These are phyloP conservation scores for Orbilia quercus DNA, from an alignment of 2,329 filamentous ascomycete genomes.

Conservation along the genomic window DNA sequence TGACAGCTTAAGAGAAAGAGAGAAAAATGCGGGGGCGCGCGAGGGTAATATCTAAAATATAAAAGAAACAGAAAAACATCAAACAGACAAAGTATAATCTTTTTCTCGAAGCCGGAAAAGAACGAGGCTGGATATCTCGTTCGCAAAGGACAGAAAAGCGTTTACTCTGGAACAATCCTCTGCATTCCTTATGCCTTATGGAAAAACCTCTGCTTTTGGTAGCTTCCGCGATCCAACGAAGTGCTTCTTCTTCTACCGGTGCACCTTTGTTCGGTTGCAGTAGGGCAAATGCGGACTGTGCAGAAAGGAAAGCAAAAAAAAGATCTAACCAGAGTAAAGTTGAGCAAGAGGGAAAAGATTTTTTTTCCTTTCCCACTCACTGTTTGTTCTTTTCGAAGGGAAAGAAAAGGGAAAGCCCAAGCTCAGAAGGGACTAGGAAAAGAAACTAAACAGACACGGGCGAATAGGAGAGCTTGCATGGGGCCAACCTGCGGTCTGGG, in stretches of 20 bases:
- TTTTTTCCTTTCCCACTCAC: too few relatives aligned
- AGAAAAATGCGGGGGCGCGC: constrained; percentile 41
- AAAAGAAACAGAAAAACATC: background rate
- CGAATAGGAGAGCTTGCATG: constrained; percentile 35
- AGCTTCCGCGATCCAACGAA: constrained; percentile 38
- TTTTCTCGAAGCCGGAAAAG: constrained; percentile 12
- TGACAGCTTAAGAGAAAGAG: background rate
- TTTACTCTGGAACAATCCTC: constrained; percentile 22
- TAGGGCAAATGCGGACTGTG: constrained; percentile 41
- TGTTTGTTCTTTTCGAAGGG: background rate
- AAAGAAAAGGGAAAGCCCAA: constrained; percentile 40
- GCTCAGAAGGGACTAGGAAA: constrained; percentile 14
- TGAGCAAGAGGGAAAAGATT: constrained; percentile 7
- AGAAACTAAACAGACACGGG: constrained; percentile 16
- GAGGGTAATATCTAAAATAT: background rate
- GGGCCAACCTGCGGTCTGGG: constrained; percentile 13
- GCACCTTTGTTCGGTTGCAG: constrained; percentile 37
- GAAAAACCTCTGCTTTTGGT: constrained; percentile 5
- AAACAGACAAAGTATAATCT: background rate
- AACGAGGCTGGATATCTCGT: constrained; percentile 8
- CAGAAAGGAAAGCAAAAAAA: constrained; percentile 15
- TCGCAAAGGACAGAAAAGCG: constrained; percentile 10
- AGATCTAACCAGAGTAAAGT: background rate
- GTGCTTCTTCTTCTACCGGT: constrained; percentile 18
- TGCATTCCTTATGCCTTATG: constrained; percentile 23